phyloP scores from a whole-genome alignment of 495 filamentous ascomycete genomes.

The Elaphomyces granulatus region DNA sequence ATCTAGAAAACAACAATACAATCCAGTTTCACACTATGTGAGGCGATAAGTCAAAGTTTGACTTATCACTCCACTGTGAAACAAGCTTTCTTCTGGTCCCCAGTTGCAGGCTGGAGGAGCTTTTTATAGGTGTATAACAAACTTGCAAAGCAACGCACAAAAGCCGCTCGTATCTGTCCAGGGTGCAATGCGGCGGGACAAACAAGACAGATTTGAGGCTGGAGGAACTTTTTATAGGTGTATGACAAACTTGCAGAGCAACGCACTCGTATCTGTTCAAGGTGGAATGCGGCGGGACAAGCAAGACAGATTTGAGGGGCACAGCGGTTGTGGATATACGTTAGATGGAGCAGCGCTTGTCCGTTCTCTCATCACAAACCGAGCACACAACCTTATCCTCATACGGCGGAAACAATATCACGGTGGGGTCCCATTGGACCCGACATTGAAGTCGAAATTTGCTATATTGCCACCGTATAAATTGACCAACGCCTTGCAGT shows the following conservation, averaged over 20 bases:
- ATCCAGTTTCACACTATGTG: too few relatives aligned
- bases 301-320: conserved; percentile 62
- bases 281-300: too few relatives aligned
- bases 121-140: conserved; percentile 94
- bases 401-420: conserved; percentile 45
- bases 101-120: conserved; percentile 55
- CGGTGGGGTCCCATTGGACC: too few relatives aligned
- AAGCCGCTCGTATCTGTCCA: conserved; percentile 82
- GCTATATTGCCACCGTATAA: too few relatives aligned
- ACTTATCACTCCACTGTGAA: too few relatives aligned
- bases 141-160: conserved; percentile 86
- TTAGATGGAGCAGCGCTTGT: conserved; percentile 70
- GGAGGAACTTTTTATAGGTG: too few relatives aligned
- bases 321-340: conserved; percentile 67
- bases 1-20: too few relatives aligned
- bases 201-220: conserved; percentile 70
- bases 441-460: too few relatives aligned
- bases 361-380: conserved; percentile 77
- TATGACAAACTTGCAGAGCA: too few relatives aligned
- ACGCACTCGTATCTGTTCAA: too few relatives aligned
- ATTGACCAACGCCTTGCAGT: too few relatives aligned
- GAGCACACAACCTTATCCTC: conserved; percentile 61
- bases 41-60: too few relatives aligned
- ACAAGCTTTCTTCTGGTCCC: conserved; percentile 74
- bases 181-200: conserved; percentile 83